These are phyloP conservation scores for Elaeis guineensis DNA, from an alignment of 176 grass and related monocot species.

Conservation along the genomic window DNA sequence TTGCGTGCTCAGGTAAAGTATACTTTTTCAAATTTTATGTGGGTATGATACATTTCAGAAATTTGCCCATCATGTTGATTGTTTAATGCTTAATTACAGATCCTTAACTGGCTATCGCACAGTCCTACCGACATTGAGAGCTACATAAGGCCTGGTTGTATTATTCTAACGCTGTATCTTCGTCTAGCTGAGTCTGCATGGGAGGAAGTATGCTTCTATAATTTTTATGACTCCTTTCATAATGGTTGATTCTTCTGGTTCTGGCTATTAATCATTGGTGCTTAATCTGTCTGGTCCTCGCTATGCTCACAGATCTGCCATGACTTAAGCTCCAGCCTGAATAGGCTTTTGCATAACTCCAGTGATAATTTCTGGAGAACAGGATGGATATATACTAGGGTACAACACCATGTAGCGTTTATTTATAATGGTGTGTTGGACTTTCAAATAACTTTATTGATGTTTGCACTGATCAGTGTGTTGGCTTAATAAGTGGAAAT, in stretches of 20 bases:
- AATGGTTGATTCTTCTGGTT: no score
- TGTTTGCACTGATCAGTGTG: no score
- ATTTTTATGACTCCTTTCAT: no score
- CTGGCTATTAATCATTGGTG: not conserved
- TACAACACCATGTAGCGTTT: slow-evolving; percentile 49
- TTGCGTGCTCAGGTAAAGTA: slow-evolving; percentile 63
- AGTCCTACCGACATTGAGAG: slow-evolving; percentile 82
- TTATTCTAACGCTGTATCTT: slow-evolving; percentile 84
- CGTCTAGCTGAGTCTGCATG: slow-evolving; percentile 63
- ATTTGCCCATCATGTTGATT: not conserved
- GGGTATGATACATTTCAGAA: no score
- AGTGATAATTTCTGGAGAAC: slow-evolving; percentile 43
- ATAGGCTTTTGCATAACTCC: slow-evolving; percentile 43
- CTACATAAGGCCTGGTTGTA: slow-evolving; percentile 90
- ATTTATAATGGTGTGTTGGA: slow-evolving; percentile 55
- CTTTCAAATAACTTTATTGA: not conserved
- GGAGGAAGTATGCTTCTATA: slow-evolving; percentile 39
- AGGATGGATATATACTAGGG: slow-evolving; percentile 65
- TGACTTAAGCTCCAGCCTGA: slow-evolving; percentile 51
- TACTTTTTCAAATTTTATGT: slow-evolving; percentile 12
- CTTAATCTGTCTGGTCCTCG: slow-evolving; percentile 8
- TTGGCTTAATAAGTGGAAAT: no score
- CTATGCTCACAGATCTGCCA: slow-evolving; percentile 40
- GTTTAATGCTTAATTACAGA: slow-evolving; percentile 29
- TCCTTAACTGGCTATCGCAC: slow-evolving; percentile 70